These are phyloP conservation scores for Coniochaeta ligniaria DNA, from an alignment of 2,329 filamentous ascomycete genomes.

Conservation along the genomic window DNA sequence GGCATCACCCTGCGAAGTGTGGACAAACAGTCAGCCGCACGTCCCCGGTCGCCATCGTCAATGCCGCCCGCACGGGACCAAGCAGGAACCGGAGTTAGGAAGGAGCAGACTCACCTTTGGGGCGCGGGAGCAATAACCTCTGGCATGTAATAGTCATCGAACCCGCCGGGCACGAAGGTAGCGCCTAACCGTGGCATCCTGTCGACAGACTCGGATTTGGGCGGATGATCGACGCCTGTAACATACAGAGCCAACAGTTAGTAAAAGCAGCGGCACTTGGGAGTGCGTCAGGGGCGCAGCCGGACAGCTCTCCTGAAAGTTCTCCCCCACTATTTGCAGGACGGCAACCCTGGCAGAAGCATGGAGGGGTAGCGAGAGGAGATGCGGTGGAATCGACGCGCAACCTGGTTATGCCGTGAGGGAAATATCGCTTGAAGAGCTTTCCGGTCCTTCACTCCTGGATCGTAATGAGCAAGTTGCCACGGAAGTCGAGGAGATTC, in stretches of 20 bases:
- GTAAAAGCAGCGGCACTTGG: neutral
- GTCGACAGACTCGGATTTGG: neutral
- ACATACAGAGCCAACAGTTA: neutral
- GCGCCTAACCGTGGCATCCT: conserved; percentile 31
- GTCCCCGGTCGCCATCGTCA: neutral
- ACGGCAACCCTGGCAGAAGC: neutral
- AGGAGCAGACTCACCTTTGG: conserved; percentile 40
- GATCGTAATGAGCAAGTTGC: neutral
- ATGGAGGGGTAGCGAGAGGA: neutral
- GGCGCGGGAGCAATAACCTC: conserved; percentile 51
- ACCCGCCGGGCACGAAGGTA: conserved; percentile 51
- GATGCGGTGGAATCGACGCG: neutral
- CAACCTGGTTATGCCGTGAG: neutral
- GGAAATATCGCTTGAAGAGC: neutral
- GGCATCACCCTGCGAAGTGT: conserved; percentile 67
- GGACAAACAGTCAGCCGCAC: neutral
- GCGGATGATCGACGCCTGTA: conserved; percentile 2
- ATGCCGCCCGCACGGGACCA: neutral
- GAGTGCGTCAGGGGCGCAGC: neutral
- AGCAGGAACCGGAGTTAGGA: neutral
- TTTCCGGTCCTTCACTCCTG: neutral
- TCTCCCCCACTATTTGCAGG: neutral
- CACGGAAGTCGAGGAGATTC: neutral
- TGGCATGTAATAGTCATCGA: conserved; percentile 55
- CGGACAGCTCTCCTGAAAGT: neutral